Evolutionary conservation across 2,329 filamentous ascomycete genomes (phyloP).

Genomic region (Monosporascus sp.): DNA sequence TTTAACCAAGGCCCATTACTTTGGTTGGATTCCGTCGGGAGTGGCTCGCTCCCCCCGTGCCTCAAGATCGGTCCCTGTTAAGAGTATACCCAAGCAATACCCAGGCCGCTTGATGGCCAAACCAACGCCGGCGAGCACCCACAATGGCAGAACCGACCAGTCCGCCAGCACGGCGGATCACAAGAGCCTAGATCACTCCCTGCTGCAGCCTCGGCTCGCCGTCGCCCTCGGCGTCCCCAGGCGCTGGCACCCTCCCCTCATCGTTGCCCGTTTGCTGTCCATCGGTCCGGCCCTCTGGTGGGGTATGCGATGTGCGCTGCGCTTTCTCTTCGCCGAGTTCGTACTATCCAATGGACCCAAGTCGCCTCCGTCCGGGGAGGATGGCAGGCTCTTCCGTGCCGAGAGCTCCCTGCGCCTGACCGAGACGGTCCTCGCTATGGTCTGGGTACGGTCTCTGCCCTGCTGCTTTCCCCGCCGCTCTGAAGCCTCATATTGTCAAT

Average conservation of each 20-base stretch:
- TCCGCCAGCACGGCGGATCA: not conserved
- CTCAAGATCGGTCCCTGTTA: too few species aligned
- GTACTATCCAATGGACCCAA: slow-evolving; percentile 26
- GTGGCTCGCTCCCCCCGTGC: too few species aligned
- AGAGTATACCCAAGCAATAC: too few species aligned
- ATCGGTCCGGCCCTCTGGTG: slow-evolving; percentile 67
- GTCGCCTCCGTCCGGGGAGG: slow-evolving; percentile 16
- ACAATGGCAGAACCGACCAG: slow-evolving; percentile 8
- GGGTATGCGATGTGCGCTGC: slow-evolving; percentile 64
- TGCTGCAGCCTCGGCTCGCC: slow-evolving; percentile 71
- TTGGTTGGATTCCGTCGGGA: not conserved
- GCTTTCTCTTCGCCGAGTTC: slow-evolving; percentile 61
- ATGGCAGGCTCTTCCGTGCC: slow-evolving; percentile 33
- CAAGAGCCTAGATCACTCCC: slow-evolving; percentile 27
- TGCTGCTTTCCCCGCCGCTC: not conserved
- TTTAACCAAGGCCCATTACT: not conserved
- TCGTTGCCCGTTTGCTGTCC: slow-evolving; percentile 67
- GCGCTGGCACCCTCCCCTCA: slow-evolving; percentile 68
- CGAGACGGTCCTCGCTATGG: slow-evolving; percentile 65
- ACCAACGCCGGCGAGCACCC: slow-evolving; percentile 8
- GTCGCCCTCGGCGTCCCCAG: slow-evolving; percentile 69
- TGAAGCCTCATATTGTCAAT: not conserved
- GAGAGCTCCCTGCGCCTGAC: slow-evolving; percentile 52
- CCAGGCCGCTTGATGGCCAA: slow-evolving; percentile 4
- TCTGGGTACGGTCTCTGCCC: slow-evolving; percentile 54